Evolutionary conservation across 306 rosid species (phyloP).

Genomic region (Quercus wislizeni): DNA sequence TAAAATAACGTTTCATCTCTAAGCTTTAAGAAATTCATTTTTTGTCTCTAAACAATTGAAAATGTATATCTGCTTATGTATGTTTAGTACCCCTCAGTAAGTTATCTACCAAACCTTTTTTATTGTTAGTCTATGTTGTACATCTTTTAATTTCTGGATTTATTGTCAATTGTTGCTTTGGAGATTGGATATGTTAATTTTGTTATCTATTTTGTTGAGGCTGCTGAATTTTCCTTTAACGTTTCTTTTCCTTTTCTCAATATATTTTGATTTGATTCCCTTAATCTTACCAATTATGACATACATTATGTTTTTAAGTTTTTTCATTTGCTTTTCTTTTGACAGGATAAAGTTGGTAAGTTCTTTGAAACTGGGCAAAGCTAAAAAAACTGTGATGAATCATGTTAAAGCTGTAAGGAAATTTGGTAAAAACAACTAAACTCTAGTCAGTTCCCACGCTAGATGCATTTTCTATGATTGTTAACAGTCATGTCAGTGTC

Average conservation of each 20-base stretch:
- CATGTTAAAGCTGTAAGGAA: slow-evolving; percentile 38
- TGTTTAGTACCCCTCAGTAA: background rate
- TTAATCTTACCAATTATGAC: background rate
- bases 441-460: slow-evolving; percentile 8
- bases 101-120: background rate
- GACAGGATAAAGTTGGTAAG: slow-evolving; percentile 98
- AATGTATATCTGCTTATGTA: background rate
- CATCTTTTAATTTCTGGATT: background rate
- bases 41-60: too few species aligned
- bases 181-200: background rate
- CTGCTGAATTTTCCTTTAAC: background rate
- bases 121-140: background rate
- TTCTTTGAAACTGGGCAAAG: slow-evolving; percentile 36
- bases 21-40: too few species aligned
- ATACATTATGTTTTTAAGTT: background rate
- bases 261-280: background rate
- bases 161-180: background rate
- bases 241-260: background rate
- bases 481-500: background rate
- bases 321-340: slow-evolving; percentile 32
- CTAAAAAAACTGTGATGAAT: slow-evolving; percentile 29
- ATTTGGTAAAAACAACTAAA: slow-evolving; percentile 27
- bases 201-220: background rate
- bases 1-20: too few species aligned
- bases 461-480: background rate